Percentiles rank a stretch among this genome's conserved stretches.
phyloP scores from a whole-genome alignment of 352 stramenopile genomes.

The Plasmopara viticola region DNA sequence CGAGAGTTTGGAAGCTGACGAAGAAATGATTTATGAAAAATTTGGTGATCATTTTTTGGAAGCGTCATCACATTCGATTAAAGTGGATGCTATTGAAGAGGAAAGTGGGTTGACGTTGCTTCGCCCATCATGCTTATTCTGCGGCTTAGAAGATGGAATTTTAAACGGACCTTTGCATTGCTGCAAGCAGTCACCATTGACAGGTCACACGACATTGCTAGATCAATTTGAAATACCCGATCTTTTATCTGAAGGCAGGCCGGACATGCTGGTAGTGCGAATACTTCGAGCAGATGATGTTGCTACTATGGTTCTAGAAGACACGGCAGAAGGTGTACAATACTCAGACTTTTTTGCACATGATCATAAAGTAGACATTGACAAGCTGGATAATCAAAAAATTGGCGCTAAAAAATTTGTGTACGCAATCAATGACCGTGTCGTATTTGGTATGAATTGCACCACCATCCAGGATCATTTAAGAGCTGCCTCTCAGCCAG shows the following conservation, averaged over 20 bases:
- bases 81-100: conserved; percentile 2
- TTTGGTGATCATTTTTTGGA: conserved; percentile 46
- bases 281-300: conserved; percentile 22
- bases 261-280: conserved; percentile 21
- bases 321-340: conserved; percentile 30
- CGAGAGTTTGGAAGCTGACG: conserved; percentile 33
- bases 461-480: conserved; percentile 33
- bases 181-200: conserved; percentile 55
- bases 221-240: conserved; percentile 50
- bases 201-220: conserved; percentile 27
- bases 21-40: conserved; percentile 46
- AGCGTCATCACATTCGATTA: background rate
- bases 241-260: conserved; percentile 25
- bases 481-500: conserved; percentile 24
- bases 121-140: conserved; percentile 38
- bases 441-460: conserved; percentile 41
- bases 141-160: conserved; percentile 54
- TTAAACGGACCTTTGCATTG: conserved; percentile 45
- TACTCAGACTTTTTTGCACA: conserved; percentile 19
- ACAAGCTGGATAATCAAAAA: conserved; percentile 1
- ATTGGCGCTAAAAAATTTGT: conserved; percentile 20
- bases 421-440: conserved; percentile 51
- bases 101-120: conserved; percentile 2
- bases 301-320: conserved; percentile 22
- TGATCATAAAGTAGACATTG: conserved; percentile 5